phyloP scores from a whole-genome alignment of 352 stramenopile species.

The Phytopythium boreale region DNA sequence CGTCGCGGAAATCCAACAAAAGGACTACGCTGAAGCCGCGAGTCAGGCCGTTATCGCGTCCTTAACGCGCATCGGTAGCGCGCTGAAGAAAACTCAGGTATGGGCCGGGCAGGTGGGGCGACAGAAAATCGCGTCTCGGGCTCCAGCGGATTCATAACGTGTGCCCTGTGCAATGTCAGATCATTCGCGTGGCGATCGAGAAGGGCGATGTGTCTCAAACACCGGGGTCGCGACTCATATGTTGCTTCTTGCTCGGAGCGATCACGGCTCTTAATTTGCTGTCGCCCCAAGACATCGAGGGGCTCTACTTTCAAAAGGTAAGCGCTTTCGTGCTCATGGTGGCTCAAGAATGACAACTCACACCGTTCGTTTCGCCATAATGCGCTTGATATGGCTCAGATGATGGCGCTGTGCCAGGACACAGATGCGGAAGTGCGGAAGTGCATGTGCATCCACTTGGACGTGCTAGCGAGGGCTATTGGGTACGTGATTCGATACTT shows the following conservation, averaged over 20 bases:
- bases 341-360: neutral
- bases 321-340: neutral
- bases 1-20: conserved; percentile 71
- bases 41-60: conserved; percentile 56
- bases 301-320: conserved; percentile 82
- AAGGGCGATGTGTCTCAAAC: conserved; percentile 82
- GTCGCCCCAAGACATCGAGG: conserved; percentile 68
- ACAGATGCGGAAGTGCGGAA: conserved; percentile 78
- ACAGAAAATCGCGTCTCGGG: neutral
- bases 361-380: conserved; percentile 1
- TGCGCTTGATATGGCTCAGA: conserved; percentile 27
- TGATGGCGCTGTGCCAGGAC: conserved; percentile 84
- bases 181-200: conserved; percentile 80
- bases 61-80: conserved; percentile 47
- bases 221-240: conserved; percentile 73
- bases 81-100: conserved; percentile 79
- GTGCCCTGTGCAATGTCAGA: conserved; percentile 21
- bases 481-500: conserved; percentile 33
- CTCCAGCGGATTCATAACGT: neutral
- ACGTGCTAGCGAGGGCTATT: conserved; percentile 63
- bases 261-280: conserved; percentile 71
- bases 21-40: conserved; percentile 67
- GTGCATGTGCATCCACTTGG: conserved; percentile 83
- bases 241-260: conserved; percentile 66
- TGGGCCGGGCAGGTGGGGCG: neutral